Percentiles rank a stretch among this genome's conserved stretches.
Conservation (phyloP, 2,329 filamentous ascomycete genomes). For the Domatiomyces catenatus region DNA sequence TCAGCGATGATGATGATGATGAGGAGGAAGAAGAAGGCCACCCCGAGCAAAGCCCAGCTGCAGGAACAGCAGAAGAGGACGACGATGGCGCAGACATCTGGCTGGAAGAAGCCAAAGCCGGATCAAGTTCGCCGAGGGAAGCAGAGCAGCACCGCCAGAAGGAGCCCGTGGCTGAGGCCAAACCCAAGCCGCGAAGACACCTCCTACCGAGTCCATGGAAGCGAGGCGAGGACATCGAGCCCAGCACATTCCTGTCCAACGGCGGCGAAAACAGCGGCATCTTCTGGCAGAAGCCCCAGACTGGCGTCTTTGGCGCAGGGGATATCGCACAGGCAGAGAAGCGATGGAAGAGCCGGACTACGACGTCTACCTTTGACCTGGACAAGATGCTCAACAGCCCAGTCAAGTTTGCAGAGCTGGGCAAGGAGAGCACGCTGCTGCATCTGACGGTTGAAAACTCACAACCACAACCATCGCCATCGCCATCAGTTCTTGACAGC, state of each 20-base stretch:
- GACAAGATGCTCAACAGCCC: slow-evolving; percentile 11
- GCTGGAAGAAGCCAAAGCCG: slow-evolving; percentile 27
- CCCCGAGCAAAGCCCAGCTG: neutral
- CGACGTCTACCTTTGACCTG: slow-evolving; percentile 9
- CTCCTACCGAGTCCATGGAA: slow-evolving; percentile 23
- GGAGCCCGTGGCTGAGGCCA: slow-evolving; percentile 13
- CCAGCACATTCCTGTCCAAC: slow-evolving; percentile 8
- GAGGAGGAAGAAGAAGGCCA: no score
- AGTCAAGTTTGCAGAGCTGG: neutral
- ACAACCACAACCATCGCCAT: no score
- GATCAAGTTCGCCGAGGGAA: slow-evolving; percentile 19
- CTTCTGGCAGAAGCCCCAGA: slow-evolving; percentile 9
- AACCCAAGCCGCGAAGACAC: slow-evolving; percentile 11
- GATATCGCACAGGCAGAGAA: slow-evolving; percentile 6
- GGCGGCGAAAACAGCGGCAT: slow-evolving; percentile 11
- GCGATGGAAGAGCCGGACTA: slow-evolving; percentile 7
- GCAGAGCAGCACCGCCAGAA: slow-evolving; percentile 1
- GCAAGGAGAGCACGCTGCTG: neutral
- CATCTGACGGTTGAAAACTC: neutral
- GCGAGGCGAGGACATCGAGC: slow-evolving; percentile 17
- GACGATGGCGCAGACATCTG: slow-evolving; percentile 27
- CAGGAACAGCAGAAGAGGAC: neutral
- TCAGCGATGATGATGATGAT: slow-evolving; percentile 24
- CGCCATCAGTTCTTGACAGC: no score
- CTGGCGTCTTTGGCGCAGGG: slow-evolving; percentile 7